Percentiles rank a stretch among this genome's conserved stretches.
Evolutionary conservation across 2,329 filamentous ascomycete genomes (phyloP).

Genomic region (Periconia sp.): DNA sequence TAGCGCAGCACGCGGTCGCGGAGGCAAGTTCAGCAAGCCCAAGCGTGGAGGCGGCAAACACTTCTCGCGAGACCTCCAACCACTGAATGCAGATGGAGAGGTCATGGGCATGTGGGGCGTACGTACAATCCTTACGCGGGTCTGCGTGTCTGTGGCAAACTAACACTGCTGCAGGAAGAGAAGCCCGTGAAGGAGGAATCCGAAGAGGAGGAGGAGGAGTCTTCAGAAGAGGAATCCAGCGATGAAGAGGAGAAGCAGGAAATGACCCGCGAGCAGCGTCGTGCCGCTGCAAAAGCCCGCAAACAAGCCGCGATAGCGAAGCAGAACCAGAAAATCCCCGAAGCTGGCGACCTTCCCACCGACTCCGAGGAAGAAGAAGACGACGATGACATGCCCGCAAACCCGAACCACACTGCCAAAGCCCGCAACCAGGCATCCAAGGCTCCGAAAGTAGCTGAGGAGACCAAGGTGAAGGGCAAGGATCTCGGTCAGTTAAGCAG

Average conservation of each 20-base stretch:
- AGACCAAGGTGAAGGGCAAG: conserved; percentile 56
- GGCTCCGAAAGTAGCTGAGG: conserved; percentile 56
- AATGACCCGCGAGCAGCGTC: conserved; percentile 83
- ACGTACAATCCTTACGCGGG: conserved; percentile 32
- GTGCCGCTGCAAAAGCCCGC: conserved; percentile 82
- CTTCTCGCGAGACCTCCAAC: conserved; percentile 88
- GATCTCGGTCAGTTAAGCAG: conserved; percentile 61
- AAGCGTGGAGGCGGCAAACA: conserved; percentile 93
- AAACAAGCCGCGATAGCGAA: conserved; percentile 86
- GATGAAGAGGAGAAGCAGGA: conserved; percentile 54
- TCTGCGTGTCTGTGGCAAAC: background rate
- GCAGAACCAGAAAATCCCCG: conserved; percentile 69
- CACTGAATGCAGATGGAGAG: conserved; percentile 86
- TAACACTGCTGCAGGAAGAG: conserved; percentile 20
- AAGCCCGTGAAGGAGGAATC: conserved; percentile 51
- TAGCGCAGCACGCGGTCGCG: conserved; percentile 69
- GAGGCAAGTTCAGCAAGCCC: conserved; percentile 92
- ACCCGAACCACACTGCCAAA: conserved; percentile 80
- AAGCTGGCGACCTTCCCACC: conserved; percentile 83
- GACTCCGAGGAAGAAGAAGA: conserved; percentile 63
- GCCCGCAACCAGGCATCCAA: conserved; percentile 67
- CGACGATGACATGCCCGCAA: conserved; percentile 73
- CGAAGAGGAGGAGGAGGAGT: conserved; percentile 40
- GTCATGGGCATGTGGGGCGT: conserved; percentile 85
- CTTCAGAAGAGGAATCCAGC: conserved; percentile 49